Conservation (phyloP, 2,329 filamentous ascomycete genomes). For the Passalora sequoiae region DNA sequence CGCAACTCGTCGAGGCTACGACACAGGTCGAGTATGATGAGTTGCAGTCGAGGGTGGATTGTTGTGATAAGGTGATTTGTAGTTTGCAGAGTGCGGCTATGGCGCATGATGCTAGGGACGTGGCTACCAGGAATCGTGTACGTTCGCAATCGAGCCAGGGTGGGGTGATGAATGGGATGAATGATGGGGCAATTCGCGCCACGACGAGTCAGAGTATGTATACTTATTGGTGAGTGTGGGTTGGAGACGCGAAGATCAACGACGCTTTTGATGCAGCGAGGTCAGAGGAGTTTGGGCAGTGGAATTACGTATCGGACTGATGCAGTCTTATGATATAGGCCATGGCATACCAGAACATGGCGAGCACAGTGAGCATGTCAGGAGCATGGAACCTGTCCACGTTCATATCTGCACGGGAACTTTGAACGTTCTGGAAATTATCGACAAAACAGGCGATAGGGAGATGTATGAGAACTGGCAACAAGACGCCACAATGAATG, state of each 20-base stretch:
- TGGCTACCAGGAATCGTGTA: not conserved
- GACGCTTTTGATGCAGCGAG: too few relatives aligned
- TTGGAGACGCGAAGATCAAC: not conserved
- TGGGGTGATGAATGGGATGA: not conserved
- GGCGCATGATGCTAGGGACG: conserved; percentile 1
- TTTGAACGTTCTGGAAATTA: too few relatives aligned
- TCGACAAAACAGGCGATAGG: too few relatives aligned
- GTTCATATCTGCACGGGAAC: too few relatives aligned
- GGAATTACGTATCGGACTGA: too few relatives aligned
- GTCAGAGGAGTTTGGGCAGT: not conserved
- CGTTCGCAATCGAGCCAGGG: not conserved
- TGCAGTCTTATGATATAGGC: too few relatives aligned
- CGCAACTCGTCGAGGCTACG: conserved; percentile 27
- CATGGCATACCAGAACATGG: too few relatives aligned
- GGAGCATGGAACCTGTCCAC: too few relatives aligned
- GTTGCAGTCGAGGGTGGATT: conserved; percentile 13
- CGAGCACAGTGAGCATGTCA: too few relatives aligned
- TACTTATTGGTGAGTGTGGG: not conserved
- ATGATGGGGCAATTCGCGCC: too few relatives aligned
- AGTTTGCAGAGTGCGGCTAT: conserved; percentile 15
- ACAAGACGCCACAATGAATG: too few relatives aligned
- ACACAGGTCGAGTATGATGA: conserved; percentile 2
- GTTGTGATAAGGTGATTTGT: conserved; percentile 18
- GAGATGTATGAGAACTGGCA: too few relatives aligned
- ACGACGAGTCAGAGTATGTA: not conserved